phyloP scores from a whole-genome alignment of 306 rosid species.

The Dalbergia cultrata region DNA sequence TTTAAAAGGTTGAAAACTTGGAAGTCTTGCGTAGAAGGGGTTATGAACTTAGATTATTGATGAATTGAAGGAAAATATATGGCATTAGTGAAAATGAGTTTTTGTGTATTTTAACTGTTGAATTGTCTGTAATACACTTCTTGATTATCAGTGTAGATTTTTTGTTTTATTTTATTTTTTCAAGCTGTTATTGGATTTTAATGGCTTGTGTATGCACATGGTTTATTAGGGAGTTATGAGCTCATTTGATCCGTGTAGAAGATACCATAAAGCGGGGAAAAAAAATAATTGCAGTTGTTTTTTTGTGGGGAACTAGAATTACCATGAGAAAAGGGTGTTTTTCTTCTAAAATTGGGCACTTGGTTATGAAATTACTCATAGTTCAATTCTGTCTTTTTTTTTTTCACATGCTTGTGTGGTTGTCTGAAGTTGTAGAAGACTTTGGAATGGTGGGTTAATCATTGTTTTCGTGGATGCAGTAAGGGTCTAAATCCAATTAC shows the following conservation, averaged over 20 bases:
- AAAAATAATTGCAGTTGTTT: not conserved
- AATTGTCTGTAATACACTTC: not conserved
- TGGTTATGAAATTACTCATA: constrained; percentile 1
- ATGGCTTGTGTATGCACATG: not conserved
- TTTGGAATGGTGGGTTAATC: not conserved
- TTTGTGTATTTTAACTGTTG: constrained; percentile 4
- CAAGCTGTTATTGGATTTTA: not conserved
- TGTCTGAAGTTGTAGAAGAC: not conserved
- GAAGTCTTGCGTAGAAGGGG: not conserved
- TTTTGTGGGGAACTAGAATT: constrained; percentile 6
- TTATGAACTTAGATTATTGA: constrained; percentile 7
- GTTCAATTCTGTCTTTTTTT: constrained; percentile 21
- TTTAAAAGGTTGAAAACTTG: constrained; percentile 7
- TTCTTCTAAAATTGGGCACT: constrained; percentile 28
- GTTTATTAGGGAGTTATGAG: not conserved
- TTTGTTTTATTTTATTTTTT: not conserved
- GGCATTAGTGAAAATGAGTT: constrained; percentile 4
- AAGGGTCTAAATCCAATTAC: constrained; percentile 73
- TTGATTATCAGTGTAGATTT: not conserved
- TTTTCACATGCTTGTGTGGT: constrained; percentile 18
- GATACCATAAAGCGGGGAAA: not conserved
- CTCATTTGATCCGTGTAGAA: not conserved
- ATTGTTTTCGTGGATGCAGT: constrained; percentile 59
- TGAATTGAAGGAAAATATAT: constrained; percentile 9
- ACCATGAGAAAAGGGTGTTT: constrained; percentile 2